Evolutionary conservation across 345 rosid genomes (phyloP), one percentile per base, ranked within the genome.

Genomic region (Ricinus communis): DNA sequence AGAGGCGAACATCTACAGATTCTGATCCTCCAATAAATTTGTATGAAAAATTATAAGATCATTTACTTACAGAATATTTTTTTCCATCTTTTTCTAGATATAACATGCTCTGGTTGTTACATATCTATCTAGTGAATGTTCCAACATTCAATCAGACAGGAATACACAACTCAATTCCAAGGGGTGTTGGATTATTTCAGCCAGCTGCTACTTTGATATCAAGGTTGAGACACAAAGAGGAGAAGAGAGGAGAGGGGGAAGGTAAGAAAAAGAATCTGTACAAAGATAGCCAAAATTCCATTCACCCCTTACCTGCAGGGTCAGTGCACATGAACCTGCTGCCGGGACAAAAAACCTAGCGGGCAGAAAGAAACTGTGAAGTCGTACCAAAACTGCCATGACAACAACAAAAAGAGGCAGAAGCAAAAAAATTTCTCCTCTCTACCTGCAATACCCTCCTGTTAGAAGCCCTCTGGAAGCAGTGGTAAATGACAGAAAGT

Each of bases 1-100:
- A 36, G 40, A 68, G 19, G 74, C 38, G 49, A 49, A 49, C 6
- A 60, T 21, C 65, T 49, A 62, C 60, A 62, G 47, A 66, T 51
- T 47, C 58, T 69, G 25, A 19, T n/a, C 70, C 59, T 73, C 72
- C 53, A 52, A 72, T 57, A 19, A 66, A 77, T 73, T 74, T 75
- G 79, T 69, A 64, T 70, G 72, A 71, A 75, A 77, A 58, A 57
- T 70, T 61, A 82, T 72, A 79, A 68, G 76, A 74, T 22, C 66
- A 80, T 79, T 82, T 86, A 88, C 75, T 88, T 88, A 83, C 90
- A 88, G 70, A 31, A 75, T 66, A 55, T 43, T 43, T 68, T 73
- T 67, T 68, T 69, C 66, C 74, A 50, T 59, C 57, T 78, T 56
- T 74, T 61, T 81, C 74, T 70, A 66, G 70, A 76, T 61, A 54